These are phyloP conservation scores for Gaeumannomyces sp. DNA, from an alignment of 2,329 filamentous ascomycete species.

Conservation along the genomic window DNA sequence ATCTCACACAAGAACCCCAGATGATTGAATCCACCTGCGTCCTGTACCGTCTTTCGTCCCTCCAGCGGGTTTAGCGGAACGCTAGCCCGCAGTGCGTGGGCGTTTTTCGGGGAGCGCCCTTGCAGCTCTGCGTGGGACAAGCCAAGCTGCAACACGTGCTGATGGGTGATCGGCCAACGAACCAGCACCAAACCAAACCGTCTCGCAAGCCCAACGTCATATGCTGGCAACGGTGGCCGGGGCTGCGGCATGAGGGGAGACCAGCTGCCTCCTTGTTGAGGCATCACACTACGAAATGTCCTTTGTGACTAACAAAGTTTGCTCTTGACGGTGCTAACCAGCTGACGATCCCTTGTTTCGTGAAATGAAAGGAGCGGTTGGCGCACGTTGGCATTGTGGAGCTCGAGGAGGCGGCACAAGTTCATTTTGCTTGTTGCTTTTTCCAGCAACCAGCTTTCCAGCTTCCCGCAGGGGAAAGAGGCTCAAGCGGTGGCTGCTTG, in stretches of 20 bases:
- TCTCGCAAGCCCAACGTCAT: background rate
- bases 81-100: background rate
- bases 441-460: too few species aligned
- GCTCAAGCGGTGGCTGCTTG: too few species aligned
- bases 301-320: background rate
- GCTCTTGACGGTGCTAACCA: background rate
- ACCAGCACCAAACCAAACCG: background rate
- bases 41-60: too few species aligned
- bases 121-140: background rate
- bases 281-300: too few species aligned
- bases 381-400: background rate
- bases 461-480: background rate
- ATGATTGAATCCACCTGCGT: background rate
- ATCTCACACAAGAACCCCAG: background rate
- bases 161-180: background rate
- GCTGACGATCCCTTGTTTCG: background rate
- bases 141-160: background rate
- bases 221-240: background rate
- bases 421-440: too few species aligned
- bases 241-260: too few species aligned
- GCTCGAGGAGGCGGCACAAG: too few species aligned
- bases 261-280: too few species aligned
- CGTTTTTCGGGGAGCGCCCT: background rate
- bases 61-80: too few species aligned
- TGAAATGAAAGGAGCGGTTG: background rate